phyloP scores from a whole-genome alignment of 495 filamentous ascomycete genomes.

The Apodospora peruviana region DNA sequence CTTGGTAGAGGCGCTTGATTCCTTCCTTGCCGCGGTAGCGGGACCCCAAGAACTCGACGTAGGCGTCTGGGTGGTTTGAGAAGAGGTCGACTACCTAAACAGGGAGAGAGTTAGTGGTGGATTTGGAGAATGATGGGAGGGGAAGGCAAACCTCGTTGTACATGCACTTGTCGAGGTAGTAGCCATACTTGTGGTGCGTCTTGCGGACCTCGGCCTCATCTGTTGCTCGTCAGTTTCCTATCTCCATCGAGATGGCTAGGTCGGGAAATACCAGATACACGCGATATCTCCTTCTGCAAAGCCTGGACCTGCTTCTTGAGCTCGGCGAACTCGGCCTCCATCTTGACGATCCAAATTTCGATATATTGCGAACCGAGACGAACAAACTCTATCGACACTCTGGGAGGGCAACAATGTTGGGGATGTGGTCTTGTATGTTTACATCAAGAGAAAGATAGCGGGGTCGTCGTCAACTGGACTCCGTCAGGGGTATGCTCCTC shows the following conservation, averaged over 20 bases:
- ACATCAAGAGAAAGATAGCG: too few species aligned
- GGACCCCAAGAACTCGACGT: conserved; percentile 51
- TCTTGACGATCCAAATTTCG: conserved; percentile 6
- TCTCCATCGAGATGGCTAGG: too few species aligned
- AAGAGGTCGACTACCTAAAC: conserved; percentile 44
- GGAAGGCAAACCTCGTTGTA: conserved; percentile 42
- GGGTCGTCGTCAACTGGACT: too few species aligned
- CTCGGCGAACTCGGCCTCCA: conserved; percentile 36
- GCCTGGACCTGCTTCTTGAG: conserved; percentile 36
- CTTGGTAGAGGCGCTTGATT: conserved; percentile 48
- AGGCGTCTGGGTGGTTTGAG: conserved; percentile 48
- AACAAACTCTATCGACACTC: too few species aligned
- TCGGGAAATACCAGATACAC: conserved; percentile 29
- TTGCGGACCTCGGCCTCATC: conserved; percentile 49
- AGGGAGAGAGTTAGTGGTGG: neutral
- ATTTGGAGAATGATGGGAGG: neutral
- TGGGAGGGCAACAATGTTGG: too few species aligned
- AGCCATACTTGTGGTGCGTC: conserved; percentile 51
- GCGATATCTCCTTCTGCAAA: conserved; percentile 29
- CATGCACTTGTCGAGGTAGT: conserved; percentile 55
- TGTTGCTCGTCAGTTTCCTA: conserved; percentile 17
- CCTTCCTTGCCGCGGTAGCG: conserved; percentile 49
- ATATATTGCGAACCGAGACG: too few species aligned
- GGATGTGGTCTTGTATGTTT: too few species aligned
- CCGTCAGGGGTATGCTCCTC: too few species aligned